Conservation (phyloP, 2,329 filamentous ascomycete genomes). For the Pestalotiopsis fici region DNA sequence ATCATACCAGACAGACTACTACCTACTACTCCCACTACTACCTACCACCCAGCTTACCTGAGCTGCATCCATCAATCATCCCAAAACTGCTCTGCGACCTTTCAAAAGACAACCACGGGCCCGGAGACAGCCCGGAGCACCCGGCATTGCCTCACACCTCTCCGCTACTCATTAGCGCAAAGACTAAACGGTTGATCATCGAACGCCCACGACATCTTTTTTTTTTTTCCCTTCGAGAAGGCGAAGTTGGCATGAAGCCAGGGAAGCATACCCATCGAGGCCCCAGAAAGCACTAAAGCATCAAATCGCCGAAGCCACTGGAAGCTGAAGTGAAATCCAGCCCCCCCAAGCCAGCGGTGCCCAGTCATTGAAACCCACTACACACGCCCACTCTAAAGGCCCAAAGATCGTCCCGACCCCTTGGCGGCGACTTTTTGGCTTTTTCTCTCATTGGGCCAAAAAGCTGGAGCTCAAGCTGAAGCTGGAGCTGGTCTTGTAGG, state of each 20-base stretch:
- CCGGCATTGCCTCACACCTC: slow-evolving; percentile 1
- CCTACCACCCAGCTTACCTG: too few species aligned
- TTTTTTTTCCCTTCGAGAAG: neutral
- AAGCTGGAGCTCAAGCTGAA: neutral
- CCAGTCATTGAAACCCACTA: too few species aligned
- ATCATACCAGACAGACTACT: too few species aligned
- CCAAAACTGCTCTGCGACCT: neutral
- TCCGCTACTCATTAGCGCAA: neutral
- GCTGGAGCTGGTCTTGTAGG: neutral
- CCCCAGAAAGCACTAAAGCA: neutral
- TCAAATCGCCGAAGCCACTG: neutral
- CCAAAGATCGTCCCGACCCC: neutral
- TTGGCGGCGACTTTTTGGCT: neutral
- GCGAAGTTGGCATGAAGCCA: neutral
- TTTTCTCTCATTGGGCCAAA: neutral
- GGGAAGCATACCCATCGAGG: too few species aligned
- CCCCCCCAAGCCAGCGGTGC: neutral
- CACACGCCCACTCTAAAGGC: neutral
- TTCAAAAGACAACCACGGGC: neutral
- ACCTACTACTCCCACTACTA: too few species aligned
- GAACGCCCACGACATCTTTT: neutral
- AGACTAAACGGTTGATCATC: neutral
- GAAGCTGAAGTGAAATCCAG: neutral
- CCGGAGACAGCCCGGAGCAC: neutral
- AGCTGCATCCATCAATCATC: too few species aligned